Evolutionary conservation across 148 eudicot species (phyloP), one percentile per base, ranked within the genome.

Genomic region (Heliamphora exappendiculata): DNA sequence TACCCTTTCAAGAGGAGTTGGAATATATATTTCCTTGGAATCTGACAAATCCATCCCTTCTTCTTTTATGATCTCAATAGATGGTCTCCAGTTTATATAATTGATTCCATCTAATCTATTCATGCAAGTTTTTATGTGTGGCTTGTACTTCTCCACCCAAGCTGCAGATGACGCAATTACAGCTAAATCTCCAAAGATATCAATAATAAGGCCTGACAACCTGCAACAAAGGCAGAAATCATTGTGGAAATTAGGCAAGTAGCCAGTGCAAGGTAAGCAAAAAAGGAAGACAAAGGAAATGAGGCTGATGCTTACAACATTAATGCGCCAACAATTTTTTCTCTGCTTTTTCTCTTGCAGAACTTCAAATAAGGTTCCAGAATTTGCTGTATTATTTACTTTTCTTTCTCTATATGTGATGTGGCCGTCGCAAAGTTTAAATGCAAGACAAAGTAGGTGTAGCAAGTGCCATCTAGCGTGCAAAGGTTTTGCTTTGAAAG

Each of bases 81-180:
- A 89, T 66, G 93, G 93, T 80, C 96, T 91, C 98, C 98, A 94
- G 57, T 84, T 88, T 81, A 92, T 82, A 71, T 80, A 73, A 70
- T 64, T 84, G 70, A 94, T 80, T 47, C 81, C 88, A 74, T 69
- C 80, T 39, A 90, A 59, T 79, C 81, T 85, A 71, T 70, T 73
- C 60, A 92, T 79, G 75, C 84, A 92, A 73, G 75, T 77, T 78
- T 84, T 85, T 79, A 94, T 94, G 51, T 89, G 83, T 54, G 85
- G 78, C 81, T 81, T 88, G 85, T 88, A 92, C 80, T 87, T 90
- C 86, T 94, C 93, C 81, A 91, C 96, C 97, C 98, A 94, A 72
- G 98, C 98, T 70, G 98, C 97, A 29, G 98, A 94, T 72, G 98
- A 94, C 36, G 98, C 98, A 75, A 94, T 82, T 71, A 94, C 98